Evolutionary conservation across 1,284 basidiomycete species (phyloP), one percentile per base, ranked within the genome.

Genomic region (Paramarasmius palmivorus): DNA sequence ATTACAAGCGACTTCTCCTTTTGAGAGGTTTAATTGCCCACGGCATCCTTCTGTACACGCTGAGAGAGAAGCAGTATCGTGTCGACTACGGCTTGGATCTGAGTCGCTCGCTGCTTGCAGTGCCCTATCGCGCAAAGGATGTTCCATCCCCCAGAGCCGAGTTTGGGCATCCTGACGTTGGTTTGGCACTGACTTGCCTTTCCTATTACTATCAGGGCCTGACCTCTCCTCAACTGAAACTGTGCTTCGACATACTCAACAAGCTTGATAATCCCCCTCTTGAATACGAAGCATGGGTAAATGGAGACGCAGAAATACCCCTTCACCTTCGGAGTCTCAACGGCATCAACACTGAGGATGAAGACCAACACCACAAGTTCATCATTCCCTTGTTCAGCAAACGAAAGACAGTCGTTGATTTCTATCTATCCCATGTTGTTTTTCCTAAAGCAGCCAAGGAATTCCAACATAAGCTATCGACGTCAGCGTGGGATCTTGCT

Each of bases 401-500:
- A 7, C 79, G 78, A 48, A 65, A 70, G 32, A 67, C 68, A 0
- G 69, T 72, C 3, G 59, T 83, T 38, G 68, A 84, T 52, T 84
- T 83, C 58, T 83, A 72, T 59, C 67, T 83, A 20, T 69, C 74
- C 0, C 65, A 68, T 15, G 63, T 74, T 5, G 79, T 81, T 3
- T 80, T 82, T 54, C 79, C 80, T 0, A 74, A 69, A 46, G 69
- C 73, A 42, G 79, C 77, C 0, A 77, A 77, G 53, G 73, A 80
- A 42, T 83, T 82, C 53, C 70, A 69, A 0, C 56, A 61, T 3
- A 83, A 79, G 53, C 57, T 84, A 1, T 62, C 73, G 2, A 75
- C 78, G 6, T 80, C 76, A 8, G 74, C 72, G 0, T 83, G 82
- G 81, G 81, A 83, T 65, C 62, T 83, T 36, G 79, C 75, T 0